Evolutionary conservation across 1,284 basidiomycete species (phyloP), one percentile per base, ranked within the genome.

Genomic region (Pseudozyma sp.): DNA sequence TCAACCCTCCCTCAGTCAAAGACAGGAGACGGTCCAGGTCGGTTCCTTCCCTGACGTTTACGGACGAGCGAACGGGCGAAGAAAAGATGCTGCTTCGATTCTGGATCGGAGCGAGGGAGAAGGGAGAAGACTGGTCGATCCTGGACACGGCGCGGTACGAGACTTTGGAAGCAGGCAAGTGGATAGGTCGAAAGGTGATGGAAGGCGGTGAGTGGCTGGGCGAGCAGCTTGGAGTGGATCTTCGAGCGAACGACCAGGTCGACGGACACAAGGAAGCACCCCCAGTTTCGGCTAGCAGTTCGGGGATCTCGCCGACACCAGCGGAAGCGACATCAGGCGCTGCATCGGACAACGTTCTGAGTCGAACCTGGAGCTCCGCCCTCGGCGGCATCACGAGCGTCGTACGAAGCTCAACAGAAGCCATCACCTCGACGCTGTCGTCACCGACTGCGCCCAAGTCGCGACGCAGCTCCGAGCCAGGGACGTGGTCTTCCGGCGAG

Each of bases 31-130:
- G 75, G 19, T 75, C 77, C n/a, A 62, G 76, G 30, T 73, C 71
- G 11, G 77, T 79, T 14, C 54, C 73, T 2, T 77, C 72, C 4
- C 56, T 68, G 24, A 52, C 62, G 8, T 69, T 58, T 9, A 65
- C 65, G 11, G 71, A 80, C 30, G 70, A 70, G 34, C 46, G 58
- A 1, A 70, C 74, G 1, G 77, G 78, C 43, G 56, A 71, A 29
- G 78, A 81, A 35, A 74, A 62, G 46, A 68, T 81, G 71, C 61
- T 77, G 19, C 49, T 81, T 45, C 67, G 76, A 45, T 81, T 81
- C 65, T 81, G 65, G 46, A 56, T 81, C 33, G 63, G 75, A 14
- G 69, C 75, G 4, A 64, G 79, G 30, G 77, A 81, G 43, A 81
- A 81, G 58, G 77, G 75, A 35, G 45, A 65, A 16, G 68, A 74